Base-by-base conservation (phyloP, 768 basidiomycete species). In the Panellus pusillus region DNA sequence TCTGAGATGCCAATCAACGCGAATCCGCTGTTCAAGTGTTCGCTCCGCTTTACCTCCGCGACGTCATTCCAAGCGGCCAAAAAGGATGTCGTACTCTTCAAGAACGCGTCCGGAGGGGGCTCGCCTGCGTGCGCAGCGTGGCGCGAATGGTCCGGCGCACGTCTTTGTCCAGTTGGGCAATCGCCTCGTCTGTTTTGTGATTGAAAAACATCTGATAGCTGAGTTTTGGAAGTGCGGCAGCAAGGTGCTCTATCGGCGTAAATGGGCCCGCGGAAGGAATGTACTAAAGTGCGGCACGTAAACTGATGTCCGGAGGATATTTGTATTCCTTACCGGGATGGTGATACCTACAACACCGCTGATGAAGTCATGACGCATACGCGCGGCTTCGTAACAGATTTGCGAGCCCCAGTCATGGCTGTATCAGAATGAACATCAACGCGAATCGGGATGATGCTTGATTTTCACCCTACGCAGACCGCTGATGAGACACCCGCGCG, bases 401-500 rank as follows among this genome's bases (percentile, higher is more conserved):
- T 79, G 74, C 1, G 85, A 72, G 36, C 89, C 89, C 89, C 89
- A 91, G 56, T 91, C 89, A 61, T 91, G 89, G 12, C 87, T 87
- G 31, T 14, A 27, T 11, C 45, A 28, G 19, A 38, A 38, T 31
- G 41, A 27, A 44, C 4, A 9, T 4, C 7, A 11, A 47, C 24
- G 37, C 50, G 35, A 28, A 43, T 41, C 18, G 9, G 12, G 29
- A 31, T 32, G 32, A 9, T 14, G 32, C 14, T 35, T 14, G 18
- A 36, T 9, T 58, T 74, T 28, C 57, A 86, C 87, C 89, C 89
- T 52, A 91, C 70, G 60, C 84, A 89, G 31, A 82, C 72, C 0
- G 78, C 81, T 13, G 77, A 73, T 0, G 65, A 38, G 1, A 83
- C 77, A 1, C 71, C 66, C 0, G 79, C 81, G 52, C 84, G 61